Conservation (phyloP, 208 protist species). For the Herpetomonas tarakana region DNA sequence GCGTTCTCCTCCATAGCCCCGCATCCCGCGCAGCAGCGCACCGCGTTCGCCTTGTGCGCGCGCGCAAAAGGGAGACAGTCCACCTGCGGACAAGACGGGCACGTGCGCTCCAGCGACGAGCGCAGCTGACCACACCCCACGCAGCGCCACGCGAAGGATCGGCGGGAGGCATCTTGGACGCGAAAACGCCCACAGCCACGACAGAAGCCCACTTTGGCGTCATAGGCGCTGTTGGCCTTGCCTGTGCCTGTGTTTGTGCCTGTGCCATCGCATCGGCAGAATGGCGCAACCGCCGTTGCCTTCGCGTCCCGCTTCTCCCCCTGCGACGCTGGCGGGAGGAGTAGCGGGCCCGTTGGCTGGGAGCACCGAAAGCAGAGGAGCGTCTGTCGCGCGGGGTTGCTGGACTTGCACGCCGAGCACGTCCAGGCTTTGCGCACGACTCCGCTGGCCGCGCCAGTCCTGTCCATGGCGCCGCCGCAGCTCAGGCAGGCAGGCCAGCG, state of each 20-base stretch:
- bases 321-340: constrained; percentile 4
- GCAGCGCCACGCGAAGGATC: constrained; percentile 64
- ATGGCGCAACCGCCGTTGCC: too few species aligned
- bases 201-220: constrained; percentile 39
- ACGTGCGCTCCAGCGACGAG: constrained; percentile 74
- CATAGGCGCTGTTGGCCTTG: constrained; percentile 18
- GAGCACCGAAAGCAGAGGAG: constrained; percentile 65
- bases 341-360: constrained; percentile 38
- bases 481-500: constrained; percentile 48
- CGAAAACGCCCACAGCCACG: constrained; percentile 44
- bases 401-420: constrained; percentile 49
- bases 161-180: constrained; percentile 31
- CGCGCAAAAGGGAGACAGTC: constrained; percentile 65
- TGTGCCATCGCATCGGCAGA: too few species aligned
- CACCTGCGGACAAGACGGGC: constrained; percentile 75
- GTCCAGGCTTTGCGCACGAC: constrained; percentile 63
- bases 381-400: constrained; percentile 71
- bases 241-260: too few species aligned
- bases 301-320: too few species aligned
- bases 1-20: constrained; percentile 26
- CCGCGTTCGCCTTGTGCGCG: constrained; percentile 9
- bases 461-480: constrained; percentile 43
- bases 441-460: constrained; percentile 18
- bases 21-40: constrained; percentile 34
- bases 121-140: constrained; percentile 54